Base-by-base conservation (phyloP, 164 flowering plant species). In the Protea cynaroides region DNA sequence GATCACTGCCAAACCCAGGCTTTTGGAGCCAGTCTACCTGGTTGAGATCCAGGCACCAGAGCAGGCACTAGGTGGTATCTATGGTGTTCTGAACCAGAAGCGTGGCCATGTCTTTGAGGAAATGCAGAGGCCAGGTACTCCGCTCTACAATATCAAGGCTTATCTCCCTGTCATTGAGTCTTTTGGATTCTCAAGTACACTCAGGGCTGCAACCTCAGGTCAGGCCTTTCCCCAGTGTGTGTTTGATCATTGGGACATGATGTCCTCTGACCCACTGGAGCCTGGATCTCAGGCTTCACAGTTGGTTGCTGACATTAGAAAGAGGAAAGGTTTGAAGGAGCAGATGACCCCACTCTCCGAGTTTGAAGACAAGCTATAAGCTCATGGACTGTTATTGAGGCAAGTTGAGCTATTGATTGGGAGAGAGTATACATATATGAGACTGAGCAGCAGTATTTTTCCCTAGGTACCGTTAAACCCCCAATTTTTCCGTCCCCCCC, bases 181-280 rank as follows among this genome's bases (percentile, higher is more conserved):
- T 0, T 83, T 79, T 58, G 84, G 83, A 13, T 83, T 83, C 74
- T 81, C 83, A 0, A 21, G 75, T 34, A 59, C 70, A 0, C 55
- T 81, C 52, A 72, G 84, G 60, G 87, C 87, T 25, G 79, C 80
- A 25, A 83, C 87, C 7, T 83, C 87, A 0, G 87, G 87, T 1
- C 87, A 83, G 70, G 84, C 87, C 0, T 83, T 83, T 72, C 84
- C 87, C 3, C 85, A 83, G 54, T 72, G 81, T 43, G 87, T 83
- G 56, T 81, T 83, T 65, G 87, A 83, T 50, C 87, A 83, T 37
- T 83, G 87, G 85, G 85, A 83, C 51, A 79, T 79, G 83, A 76
- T 81, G 83, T 61, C 74, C 1, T 69, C 83, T 3, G 84, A 83
- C 56, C 87, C 87, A 8, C 1, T 83, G 75, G 84, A 83, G 36